These are phyloP conservation scores for Saccharomyces pastorianus DNA, from an alignment of 1,139 yeast species.

Conservation along the genomic window DNA sequence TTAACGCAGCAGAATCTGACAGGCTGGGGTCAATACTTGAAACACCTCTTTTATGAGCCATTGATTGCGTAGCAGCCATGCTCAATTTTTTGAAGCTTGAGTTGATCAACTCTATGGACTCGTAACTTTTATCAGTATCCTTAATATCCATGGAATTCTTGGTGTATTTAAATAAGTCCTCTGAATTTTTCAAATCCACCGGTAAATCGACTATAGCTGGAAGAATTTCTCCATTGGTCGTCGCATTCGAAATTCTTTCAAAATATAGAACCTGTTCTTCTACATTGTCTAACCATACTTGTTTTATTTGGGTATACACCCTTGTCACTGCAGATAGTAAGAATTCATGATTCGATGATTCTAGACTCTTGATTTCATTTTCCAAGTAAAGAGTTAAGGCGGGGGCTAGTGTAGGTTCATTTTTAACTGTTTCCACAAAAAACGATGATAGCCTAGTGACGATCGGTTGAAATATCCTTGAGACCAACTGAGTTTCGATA, in stretches of 20 bases:
- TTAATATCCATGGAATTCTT: constrained; percentile 8
- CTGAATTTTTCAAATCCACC: constrained; percentile 37
- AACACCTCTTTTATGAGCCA: constrained; percentile 9
- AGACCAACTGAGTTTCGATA: constrained; percentile 46
- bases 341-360: constrained; percentile 60
- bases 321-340: constrained; percentile 46
- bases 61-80: constrained; percentile 13
- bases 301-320: constrained; percentile 43
- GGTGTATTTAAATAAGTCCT: constrained; percentile 13
- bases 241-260: constrained; percentile 41
- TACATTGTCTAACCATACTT: constrained; percentile 53
- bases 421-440: constrained; percentile 35
- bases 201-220: constrained; percentile 41
- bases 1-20: constrained; percentile 9
- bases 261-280: constrained; percentile 47
- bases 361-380: constrained; percentile 31
- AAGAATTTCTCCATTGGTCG: constrained; percentile 38
- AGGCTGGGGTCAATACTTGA: constrained; percentile 3
- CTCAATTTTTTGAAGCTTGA: constrained; percentile 17
- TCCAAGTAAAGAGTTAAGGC: constrained; percentile 39
- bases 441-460: constrained; percentile 33
- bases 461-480: constrained; percentile 47
- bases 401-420: constrained; percentile 39
- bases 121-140: constrained; percentile 7
- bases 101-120: constrained; percentile 12